phyloP scores from a whole-genome alignment of 805 yeast genomes.

The Torulaspora gathmanii region DNA sequence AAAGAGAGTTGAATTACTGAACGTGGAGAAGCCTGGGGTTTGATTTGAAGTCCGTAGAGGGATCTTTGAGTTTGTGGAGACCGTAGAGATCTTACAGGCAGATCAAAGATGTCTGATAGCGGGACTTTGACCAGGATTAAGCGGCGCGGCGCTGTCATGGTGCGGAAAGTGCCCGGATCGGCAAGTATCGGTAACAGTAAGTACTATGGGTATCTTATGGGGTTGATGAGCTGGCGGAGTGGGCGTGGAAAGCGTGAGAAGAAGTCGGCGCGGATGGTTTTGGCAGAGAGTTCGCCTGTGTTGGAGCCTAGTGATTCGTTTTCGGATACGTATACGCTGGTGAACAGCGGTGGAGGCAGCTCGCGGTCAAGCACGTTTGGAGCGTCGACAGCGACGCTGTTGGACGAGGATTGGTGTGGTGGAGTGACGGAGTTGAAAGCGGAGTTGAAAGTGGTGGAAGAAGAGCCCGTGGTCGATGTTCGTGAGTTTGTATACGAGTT shows the following conservation, averaged over 20 bases:
- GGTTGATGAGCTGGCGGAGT: not conserved
- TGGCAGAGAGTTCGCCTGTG: not conserved
- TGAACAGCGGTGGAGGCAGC: constrained; percentile 8
- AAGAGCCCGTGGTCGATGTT: constrained; percentile 9
- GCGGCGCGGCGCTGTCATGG: constrained; percentile 2
- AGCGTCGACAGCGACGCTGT: constrained; percentile 6
- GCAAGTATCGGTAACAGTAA: not conserved
- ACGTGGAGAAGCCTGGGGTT: too few relatives aligned
- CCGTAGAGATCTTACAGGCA: too few relatives aligned
- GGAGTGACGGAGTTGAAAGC: not conserved
- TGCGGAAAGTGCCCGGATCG: not conserved
- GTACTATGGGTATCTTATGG: not conserved
- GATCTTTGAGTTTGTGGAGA: too few relatives aligned
- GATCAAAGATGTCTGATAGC: not conserved
- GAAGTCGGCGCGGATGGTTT: not conserved
- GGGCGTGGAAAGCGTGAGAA: not conserved
- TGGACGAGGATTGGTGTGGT: constrained; percentile 2
- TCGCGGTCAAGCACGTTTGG: constrained; percentile 4
- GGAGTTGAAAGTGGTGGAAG: constrained; percentile 3
- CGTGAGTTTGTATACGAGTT: constrained; percentile 35
- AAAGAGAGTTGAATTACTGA: not conserved
- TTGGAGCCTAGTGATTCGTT: constrained; percentile 6
- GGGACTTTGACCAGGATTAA: constrained; percentile 1
- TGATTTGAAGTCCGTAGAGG: too few relatives aligned
- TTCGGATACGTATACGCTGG: constrained; percentile 23